Conservation (phyloP, 768 basidiomycete genomes). For the Galerina sulciceps region DNA sequence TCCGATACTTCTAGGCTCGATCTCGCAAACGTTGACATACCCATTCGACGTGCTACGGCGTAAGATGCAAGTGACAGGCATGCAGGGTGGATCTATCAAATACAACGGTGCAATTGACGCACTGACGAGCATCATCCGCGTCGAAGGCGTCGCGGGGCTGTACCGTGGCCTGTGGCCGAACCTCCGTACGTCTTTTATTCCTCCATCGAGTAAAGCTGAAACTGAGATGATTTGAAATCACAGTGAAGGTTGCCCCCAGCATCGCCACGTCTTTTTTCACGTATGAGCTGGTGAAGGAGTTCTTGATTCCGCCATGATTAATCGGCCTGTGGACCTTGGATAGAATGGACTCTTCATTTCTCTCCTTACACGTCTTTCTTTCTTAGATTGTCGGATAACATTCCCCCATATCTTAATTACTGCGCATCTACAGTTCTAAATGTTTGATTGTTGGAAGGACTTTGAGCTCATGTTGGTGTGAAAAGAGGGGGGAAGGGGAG, state of each 20-base stretch:
- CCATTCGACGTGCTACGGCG: constrained; percentile 94
- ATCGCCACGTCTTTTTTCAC: constrained; percentile 88
- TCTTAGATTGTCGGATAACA: too few relatives aligned
- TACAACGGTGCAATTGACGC: constrained; percentile 87
- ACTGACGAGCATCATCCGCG: constrained; percentile 63
- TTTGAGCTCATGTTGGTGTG: too few relatives aligned
- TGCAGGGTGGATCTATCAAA: constrained; percentile 64
- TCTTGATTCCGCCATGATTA: constrained; percentile 33
- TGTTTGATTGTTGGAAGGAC: too few relatives aligned
- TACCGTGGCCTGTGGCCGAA: constrained; percentile 92
- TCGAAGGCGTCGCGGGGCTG: constrained; percentile 77
- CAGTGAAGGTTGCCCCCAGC: constrained; percentile 91
- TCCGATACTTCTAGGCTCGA: constrained; percentile 58
- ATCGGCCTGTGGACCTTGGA: background rate
- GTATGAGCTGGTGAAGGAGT: constrained; percentile 65
- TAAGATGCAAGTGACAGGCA: constrained; percentile 94
- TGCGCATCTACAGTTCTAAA: too few relatives aligned
- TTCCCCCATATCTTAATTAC: too few relatives aligned
- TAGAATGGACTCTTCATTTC: background rate
- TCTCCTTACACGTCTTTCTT: too few relatives aligned
- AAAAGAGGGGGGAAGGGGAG: too few relatives aligned
- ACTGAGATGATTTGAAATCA: background rate
- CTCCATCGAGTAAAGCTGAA: constrained; percentile 9
- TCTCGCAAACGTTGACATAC: constrained; percentile 94
- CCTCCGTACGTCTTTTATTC: constrained; percentile 59